Conservation (phyloP, 2,329 filamentous ascomycete genomes). For the Pseudocercospora fijiensis region DNA sequence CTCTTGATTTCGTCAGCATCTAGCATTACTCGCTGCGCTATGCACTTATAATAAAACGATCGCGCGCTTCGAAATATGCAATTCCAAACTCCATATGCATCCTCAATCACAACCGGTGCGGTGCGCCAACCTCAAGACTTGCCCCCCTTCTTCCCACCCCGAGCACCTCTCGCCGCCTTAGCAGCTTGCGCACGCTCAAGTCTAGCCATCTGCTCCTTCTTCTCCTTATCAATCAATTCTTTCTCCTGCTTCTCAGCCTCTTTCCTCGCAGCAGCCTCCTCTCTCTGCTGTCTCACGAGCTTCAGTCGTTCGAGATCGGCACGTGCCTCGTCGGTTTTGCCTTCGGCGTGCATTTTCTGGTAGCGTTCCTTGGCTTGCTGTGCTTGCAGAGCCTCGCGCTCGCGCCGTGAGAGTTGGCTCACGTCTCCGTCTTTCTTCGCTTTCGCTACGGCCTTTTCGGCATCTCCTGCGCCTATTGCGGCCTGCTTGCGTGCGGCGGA, state of each 20-base stretch:
- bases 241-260: constrained; percentile 61
- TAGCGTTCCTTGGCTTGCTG: constrained; percentile 87
- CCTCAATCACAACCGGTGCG: neutral
- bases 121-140: constrained; percentile 29
- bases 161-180: constrained; percentile 43
- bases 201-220: constrained; percentile 50
- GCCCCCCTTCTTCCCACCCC: constrained; percentile 47
- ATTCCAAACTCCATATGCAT: neutral
- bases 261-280: constrained; percentile 77
- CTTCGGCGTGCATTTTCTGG: constrained; percentile 85
- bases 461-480: constrained; percentile 54
- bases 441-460: constrained; percentile 52
- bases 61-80: constrained; percentile 15
- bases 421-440: constrained; percentile 56
- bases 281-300: constrained; percentile 81
- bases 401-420: constrained; percentile 62
- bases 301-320: constrained; percentile 81
- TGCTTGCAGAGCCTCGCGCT: constrained; percentile 79
- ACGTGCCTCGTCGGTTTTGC: constrained; percentile 94
- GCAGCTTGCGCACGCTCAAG: constrained; percentile 48
- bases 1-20: neutral
- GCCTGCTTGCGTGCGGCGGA: constrained; percentile 68
- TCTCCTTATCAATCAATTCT: constrained; percentile 57
- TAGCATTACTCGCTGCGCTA: constrained; percentile 6
- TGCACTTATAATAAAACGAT: constrained; percentile 12